phyloP scores from a whole-genome alignment of 1,139 yeast species.

The Lodderomyces orthopsilosis region DNA sequence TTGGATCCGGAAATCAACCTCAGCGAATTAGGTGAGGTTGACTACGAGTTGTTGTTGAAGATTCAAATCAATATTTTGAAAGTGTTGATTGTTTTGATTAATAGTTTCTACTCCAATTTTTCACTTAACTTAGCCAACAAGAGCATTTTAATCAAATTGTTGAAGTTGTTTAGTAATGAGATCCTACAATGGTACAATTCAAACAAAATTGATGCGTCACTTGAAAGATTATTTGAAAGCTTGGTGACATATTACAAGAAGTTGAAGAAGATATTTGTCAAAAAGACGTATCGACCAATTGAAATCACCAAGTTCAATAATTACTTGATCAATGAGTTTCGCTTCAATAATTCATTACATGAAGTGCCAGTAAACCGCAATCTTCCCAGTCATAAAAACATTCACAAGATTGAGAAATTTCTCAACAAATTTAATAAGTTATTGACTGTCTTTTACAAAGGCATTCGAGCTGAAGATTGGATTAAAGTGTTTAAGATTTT shows the following conservation, averaged over 20 bases:
- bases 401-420: conserved; percentile 51
- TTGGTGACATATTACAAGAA: conserved; percentile 62
- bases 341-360: conserved; percentile 39
- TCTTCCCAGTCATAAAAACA: conserved; percentile 46
- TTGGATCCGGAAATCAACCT: conserved; percentile 35
- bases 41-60: conserved; percentile 58
- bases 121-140: conserved; percentile 65
- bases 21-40: conserved; percentile 43
- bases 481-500: conserved; percentile 67
- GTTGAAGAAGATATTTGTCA: conserved; percentile 70
- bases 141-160: conserved; percentile 58
- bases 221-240: conserved; percentile 46
- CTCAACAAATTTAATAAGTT: conserved; percentile 64
- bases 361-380: conserved; percentile 51
- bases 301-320: conserved; percentile 41
- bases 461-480: conserved; percentile 76
- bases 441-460: conserved; percentile 56
- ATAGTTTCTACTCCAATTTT: conserved; percentile 74
- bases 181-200: conserved; percentile 68
- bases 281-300: conserved; percentile 73
- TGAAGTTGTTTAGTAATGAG: conserved; percentile 69
- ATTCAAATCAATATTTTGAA: conserved; percentile 83
- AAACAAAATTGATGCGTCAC: conserved; percentile 37
- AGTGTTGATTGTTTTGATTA: conserved; percentile 68
- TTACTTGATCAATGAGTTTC: conserved; percentile 37